Conservation (phyloP, 164 flowering plant genomes). For the Annona squamosa region DNA sequence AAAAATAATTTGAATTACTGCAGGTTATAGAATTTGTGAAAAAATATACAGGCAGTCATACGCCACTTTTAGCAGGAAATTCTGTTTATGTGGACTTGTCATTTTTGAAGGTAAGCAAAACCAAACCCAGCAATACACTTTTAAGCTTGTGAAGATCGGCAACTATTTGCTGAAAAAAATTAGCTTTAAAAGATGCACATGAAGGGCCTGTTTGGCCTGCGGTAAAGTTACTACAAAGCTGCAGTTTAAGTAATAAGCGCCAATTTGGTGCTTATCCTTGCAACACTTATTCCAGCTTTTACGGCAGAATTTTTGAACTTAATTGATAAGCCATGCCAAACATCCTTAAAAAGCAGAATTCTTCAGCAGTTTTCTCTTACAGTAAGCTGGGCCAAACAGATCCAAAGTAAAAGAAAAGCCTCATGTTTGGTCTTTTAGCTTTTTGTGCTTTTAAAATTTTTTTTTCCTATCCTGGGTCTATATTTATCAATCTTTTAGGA, state of each 20-base stretch:
- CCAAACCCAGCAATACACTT: neutral
- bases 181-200: no score
- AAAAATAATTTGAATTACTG: conserved; percentile 4
- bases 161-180: no score
- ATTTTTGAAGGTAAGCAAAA: conserved; percentile 50
- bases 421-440: neutral
- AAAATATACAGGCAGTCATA: conserved; percentile 34
- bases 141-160: neutral
- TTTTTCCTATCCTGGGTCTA: neutral
- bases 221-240: no score
- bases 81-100: conserved; percentile 62
- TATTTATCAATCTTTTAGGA: neutral
- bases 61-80: conserved; percentile 70
- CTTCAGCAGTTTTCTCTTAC: no score
- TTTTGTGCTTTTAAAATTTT: neutral
- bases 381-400: no score
- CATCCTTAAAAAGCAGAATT: no score
- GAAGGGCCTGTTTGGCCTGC: no score
- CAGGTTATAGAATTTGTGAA: conserved; percentile 74
- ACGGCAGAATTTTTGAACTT: no score
- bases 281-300: no score
- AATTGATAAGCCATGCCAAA: no score
- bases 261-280: no score
- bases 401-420: neutral
- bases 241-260: no score